Evolutionary conservation across 257 asterid genomes (phyloP).

Genomic region (Solanum clarkiae): DNA sequence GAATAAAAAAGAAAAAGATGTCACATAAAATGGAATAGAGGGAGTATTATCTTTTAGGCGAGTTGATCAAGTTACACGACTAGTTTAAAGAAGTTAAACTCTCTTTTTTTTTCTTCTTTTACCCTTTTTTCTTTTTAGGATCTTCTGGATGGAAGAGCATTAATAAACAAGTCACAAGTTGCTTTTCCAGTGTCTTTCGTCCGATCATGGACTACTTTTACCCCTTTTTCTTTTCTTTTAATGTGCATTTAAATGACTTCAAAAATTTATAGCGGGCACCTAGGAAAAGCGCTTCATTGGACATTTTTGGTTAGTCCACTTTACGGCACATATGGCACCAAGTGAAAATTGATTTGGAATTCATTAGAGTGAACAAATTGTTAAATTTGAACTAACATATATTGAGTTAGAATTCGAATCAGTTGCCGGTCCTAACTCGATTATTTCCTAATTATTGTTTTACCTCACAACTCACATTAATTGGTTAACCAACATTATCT

Average conservation of each 20-base stretch:
- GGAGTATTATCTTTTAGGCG: neutral
- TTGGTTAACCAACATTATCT: too few relatives aligned
- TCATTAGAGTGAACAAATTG: neutral
- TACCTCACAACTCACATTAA: too few relatives aligned
- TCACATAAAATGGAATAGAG: too few relatives aligned
- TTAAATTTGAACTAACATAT: too few relatives aligned
- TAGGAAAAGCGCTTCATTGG: neutral
- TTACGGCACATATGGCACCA: neutral
- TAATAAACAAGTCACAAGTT: neutral
- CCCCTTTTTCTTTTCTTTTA: neutral
- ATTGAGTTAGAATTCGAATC: too few relatives aligned
- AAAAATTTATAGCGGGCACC: conserved; percentile 17
- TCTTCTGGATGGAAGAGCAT: neutral
- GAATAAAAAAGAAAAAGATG: too few relatives aligned
- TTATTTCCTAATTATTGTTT: too few relatives aligned
- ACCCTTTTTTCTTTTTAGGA: neutral
- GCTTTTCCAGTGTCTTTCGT: neutral
- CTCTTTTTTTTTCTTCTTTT: neutral
- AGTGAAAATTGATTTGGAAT: neutral
- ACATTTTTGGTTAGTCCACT: neutral
- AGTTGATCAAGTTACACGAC: neutral
- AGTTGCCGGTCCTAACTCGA: too few relatives aligned
- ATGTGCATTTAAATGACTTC: neutral
- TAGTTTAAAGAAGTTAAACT: neutral
- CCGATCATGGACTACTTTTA: conserved; percentile 24